These are phyloP conservation scores for Cryptosporidium viatorum DNA, from an alignment of 169 alveolate genomes.

Conservation along the genomic window DNA sequence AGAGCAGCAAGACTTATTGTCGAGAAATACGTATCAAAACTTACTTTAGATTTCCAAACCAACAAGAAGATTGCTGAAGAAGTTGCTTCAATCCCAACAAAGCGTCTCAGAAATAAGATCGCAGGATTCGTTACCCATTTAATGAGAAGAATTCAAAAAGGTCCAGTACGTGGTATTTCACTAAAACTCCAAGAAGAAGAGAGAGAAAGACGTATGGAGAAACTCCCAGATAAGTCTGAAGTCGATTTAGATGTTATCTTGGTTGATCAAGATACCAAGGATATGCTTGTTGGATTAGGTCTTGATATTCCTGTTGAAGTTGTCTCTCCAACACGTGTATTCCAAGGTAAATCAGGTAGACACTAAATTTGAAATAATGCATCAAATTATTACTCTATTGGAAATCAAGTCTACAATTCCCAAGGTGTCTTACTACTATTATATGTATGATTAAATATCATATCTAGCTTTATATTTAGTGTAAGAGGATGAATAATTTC, in stretches of 20 bases:
- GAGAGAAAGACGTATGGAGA: slow-evolving; percentile 98
- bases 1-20: slow-evolving; percentile 99
- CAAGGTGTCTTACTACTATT: slow-evolving; percentile 37
- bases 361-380: neutral
- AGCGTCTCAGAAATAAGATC: slow-evolving; percentile 96
- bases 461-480: slow-evolving; percentile 22
- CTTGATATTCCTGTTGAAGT: slow-evolving; percentile 82
- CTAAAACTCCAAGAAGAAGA: slow-evolving; percentile 99
- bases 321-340: slow-evolving; percentile 71
- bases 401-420: slow-evolving; percentile 25
- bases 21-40: slow-evolving; percentile 97
- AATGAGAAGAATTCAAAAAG: slow-evolving; percentile 97
- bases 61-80: slow-evolving; percentile 99
- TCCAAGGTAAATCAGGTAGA: slow-evolving; percentile 74
- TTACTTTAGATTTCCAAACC: slow-evolving; percentile 98
- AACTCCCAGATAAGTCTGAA: slow-evolving; percentile 95
- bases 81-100: slow-evolving; percentile 98
- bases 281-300: slow-evolving; percentile 88
- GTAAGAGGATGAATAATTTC: slow-evolving; percentile 10
- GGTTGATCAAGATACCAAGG: slow-evolving; percentile 90
- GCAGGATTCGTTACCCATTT: slow-evolving; percentile 97
- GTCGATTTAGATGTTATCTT: slow-evolving; percentile 89
- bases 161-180: slow-evolving; percentile 99
- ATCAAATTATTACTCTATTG: neutral
- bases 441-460: slow-evolving; percentile 24